Percentiles rank a stretch among this genome's conserved stretches.
Conservation (phyloP, 2,329 filamentous ascomycete genomes). For the Dactylellina leptospora region DNA sequence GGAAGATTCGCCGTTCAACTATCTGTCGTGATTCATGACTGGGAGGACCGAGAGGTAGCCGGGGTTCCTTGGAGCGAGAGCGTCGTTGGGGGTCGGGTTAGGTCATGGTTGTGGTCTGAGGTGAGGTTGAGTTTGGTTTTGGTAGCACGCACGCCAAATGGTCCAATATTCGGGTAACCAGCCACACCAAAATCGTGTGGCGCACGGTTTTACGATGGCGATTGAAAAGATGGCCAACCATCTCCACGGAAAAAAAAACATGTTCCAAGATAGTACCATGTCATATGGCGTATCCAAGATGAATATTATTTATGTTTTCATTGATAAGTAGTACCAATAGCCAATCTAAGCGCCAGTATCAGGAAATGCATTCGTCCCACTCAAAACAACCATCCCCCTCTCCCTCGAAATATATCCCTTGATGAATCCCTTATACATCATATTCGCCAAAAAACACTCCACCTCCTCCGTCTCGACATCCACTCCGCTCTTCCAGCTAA, state of each 20-base stretch:
- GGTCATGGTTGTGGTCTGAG: constrained; percentile 20
- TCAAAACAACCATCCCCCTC: constrained; percentile 86
- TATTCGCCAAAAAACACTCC: constrained; percentile 91
- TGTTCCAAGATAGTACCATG: too few relatives aligned
- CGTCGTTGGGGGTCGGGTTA: neutral
- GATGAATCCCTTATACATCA: constrained; percentile 99
- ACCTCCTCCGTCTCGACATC: constrained; percentile 85
- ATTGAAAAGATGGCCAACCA: too few relatives aligned
- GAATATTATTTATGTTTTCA: too few relatives aligned
- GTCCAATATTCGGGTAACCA: neutral
- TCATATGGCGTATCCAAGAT: too few relatives aligned
- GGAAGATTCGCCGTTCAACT: neutral
- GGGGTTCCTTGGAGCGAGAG: too few relatives aligned
- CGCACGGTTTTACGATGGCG: too few relatives aligned
- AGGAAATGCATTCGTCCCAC: constrained; percentile 91
- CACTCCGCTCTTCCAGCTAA: constrained; percentile 66
- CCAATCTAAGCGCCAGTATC: too few relatives aligned
- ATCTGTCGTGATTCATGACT: constrained; percentile 54
- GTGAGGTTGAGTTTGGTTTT: constrained; percentile 33
- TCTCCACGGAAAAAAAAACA: too few relatives aligned
- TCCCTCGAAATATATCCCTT: constrained; percentile 98
- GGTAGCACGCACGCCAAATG: too few relatives aligned
- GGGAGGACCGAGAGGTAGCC: too few relatives aligned
- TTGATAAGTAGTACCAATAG: too few relatives aligned
- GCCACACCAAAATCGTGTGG: constrained; percentile 6